A percentile compares a stretch with the other conserved stretches of the same genome.
Conservation (phyloP, 805 yeast species). For the Kodamaea leandrae region DNA sequence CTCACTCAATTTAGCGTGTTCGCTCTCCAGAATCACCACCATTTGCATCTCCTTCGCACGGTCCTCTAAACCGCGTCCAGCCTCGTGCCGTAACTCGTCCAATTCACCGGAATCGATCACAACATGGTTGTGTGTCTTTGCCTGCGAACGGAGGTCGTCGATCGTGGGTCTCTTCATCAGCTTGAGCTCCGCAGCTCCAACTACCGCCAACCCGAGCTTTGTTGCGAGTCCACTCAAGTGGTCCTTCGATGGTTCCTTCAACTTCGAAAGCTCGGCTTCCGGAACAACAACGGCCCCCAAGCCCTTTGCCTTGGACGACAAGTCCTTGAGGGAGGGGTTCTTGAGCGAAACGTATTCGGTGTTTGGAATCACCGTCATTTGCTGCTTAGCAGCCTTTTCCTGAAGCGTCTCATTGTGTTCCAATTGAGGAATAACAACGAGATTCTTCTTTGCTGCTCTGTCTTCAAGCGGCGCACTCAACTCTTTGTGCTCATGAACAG, state of each 20-base stretch:
- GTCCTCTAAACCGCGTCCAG: slow-evolving; percentile 14
- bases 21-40: slow-evolving; percentile 16
- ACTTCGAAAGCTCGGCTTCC: slow-evolving; percentile 2
- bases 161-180: slow-evolving; percentile 16
- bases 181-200: slow-evolving; percentile 7
- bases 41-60: slow-evolving; percentile 9
- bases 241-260: slow-evolving; percentile 13
- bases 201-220: slow-evolving; percentile 21
- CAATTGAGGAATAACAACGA: slow-evolving; percentile 13
- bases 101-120: slow-evolving; percentile 15
- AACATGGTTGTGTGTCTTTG: slow-evolving; percentile 15
- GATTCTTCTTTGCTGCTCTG: slow-evolving; percentile 23
- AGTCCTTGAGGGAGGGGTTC: slow-evolving; percentile 8
- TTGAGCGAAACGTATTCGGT: not conserved
- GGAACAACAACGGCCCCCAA: slow-evolving; percentile 8
- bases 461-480: slow-evolving; percentile 17
- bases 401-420: slow-evolving; percentile 23
- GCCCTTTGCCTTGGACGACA: slow-evolving; percentile 6
- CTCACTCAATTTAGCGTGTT: slow-evolving; percentile 35
- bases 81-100: slow-evolving; percentile 15
- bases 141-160: slow-evolving; percentile 16
- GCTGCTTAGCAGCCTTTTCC: slow-evolving; percentile 12
- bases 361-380: slow-evolving; percentile 1
- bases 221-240: slow-evolving; percentile 27
- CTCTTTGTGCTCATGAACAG: slow-evolving; percentile 11